phyloP scores from a whole-genome alignment of 257 asterid genomes.

The Gentiana macrophylla region DNA sequence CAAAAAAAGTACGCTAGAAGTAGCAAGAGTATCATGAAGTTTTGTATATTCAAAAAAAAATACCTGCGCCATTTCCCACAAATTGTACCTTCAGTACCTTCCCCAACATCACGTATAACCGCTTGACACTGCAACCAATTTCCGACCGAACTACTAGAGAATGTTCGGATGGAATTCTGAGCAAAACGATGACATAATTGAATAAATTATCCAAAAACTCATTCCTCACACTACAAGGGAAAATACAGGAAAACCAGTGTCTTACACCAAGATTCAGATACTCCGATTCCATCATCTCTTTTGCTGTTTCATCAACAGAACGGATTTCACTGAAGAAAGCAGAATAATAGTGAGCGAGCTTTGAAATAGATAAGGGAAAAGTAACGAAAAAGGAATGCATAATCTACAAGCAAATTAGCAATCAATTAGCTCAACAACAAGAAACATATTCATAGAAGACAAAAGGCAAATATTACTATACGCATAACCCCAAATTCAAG shows the following conservation, averaged over 20 bases:
- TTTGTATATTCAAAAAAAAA: not conserved
- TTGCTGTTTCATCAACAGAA: slow-evolving; percentile 42
- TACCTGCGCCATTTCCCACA: slow-evolving; percentile 98
- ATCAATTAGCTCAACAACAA: not conserved
- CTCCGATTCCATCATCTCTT: slow-evolving; percentile 26
- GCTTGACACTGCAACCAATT: slow-evolving; percentile 87
- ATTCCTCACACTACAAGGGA: no score
- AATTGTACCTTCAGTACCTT: slow-evolving; percentile 47
- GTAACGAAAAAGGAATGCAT: not conserved
- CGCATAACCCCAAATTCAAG: no score
- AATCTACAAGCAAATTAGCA: not conserved
- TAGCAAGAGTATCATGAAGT: no score
- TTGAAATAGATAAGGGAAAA: not conserved
- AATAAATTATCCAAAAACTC: no score
- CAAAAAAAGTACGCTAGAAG: not conserved
- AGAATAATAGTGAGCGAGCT: slow-evolving; percentile 14
- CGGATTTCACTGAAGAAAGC: slow-evolving; percentile 40
- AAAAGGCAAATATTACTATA: not conserved
- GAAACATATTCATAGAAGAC: not conserved
- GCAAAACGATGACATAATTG: slow-evolving; percentile 28
- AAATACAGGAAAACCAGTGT: slow-evolving; percentile 1
- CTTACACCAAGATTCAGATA: slow-evolving; percentile 37
- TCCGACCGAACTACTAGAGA: slow-evolving; percentile 41
- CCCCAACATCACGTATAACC: slow-evolving; percentile 41
- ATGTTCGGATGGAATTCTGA: slow-evolving; percentile 17